Conservation (phyloP, 305 asterid species). For the Fraxinus latifolia region DNA sequence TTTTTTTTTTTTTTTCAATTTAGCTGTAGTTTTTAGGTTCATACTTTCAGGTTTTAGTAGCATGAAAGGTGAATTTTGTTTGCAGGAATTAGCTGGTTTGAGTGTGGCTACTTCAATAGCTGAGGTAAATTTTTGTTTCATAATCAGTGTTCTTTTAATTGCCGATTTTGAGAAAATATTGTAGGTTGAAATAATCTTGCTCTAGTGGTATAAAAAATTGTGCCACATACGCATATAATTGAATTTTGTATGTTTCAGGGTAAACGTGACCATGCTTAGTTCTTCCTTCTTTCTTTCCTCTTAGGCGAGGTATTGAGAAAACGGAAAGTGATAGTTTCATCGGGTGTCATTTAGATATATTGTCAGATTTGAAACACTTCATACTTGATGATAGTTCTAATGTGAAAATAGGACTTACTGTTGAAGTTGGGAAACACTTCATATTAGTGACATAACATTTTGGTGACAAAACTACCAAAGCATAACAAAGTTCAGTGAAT, state of each 20-base stretch:
- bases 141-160: not conserved
- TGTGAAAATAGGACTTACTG: not conserved
- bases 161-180: not conserved
- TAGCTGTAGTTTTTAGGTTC: conserved; percentile 8
- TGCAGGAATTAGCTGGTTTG: conserved; percentile 97
- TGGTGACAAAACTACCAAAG: not conserved
- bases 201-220: not conserved
- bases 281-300: not conserved
- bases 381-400: not conserved
- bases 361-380: not conserved
- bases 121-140: conserved; percentile 44
- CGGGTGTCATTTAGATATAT: not conserved
- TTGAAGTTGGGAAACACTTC: not conserved
- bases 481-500: not conserved
- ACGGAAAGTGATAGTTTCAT: not conserved
- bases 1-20: not conserved
- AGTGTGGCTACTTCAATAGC: conserved; percentile 91
- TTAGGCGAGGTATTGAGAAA: not conserved
- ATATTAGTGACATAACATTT: not conserved
- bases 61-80: conserved; percentile 12
- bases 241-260: not conserved
- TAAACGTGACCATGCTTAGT: not conserved
- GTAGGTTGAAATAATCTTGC: not conserved
- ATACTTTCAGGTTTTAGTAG: conserved; percentile 13
- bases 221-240: not conserved